These are phyloP conservation scores for Sodiomyces alkalinus DNA, from an alignment of 2,329 filamentous ascomycete genomes.

Conservation along the genomic window DNA sequence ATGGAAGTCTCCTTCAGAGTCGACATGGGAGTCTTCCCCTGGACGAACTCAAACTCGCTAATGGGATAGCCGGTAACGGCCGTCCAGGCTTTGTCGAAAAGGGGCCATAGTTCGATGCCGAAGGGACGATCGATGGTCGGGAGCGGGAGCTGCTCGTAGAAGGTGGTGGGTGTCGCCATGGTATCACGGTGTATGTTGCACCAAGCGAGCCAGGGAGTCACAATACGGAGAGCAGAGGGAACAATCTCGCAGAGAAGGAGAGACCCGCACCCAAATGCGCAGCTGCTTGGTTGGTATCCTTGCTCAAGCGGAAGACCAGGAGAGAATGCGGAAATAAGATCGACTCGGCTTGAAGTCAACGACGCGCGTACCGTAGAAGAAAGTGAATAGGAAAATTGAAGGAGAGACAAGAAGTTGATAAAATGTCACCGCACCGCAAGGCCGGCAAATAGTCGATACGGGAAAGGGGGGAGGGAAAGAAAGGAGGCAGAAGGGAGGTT, in stretches of 20 bases:
- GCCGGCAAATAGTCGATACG: slow-evolving; percentile 9
- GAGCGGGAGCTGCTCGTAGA: slow-evolving; percentile 43
- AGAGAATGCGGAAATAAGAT: no score
- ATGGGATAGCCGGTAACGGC: slow-evolving; percentile 64
- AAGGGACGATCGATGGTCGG: slow-evolving; percentile 87
- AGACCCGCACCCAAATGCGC: no score
- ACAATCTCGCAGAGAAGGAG: no score
- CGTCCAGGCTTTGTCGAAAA: slow-evolving; percentile 81
- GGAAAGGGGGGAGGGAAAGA: slow-evolving; percentile 7
- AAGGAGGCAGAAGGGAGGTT: slow-evolving; percentile 3
- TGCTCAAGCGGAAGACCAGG: no score
- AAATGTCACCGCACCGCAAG: slow-evolving; percentile 14
- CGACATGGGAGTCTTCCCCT: slow-evolving; percentile 75
- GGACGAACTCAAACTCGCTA: slow-evolving; percentile 71
- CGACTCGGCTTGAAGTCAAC: no score
- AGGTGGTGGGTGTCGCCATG: slow-evolving; percentile 26
- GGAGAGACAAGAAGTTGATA: slow-evolving; percentile 24
- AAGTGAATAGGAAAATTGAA: slow-evolving; percentile 16
- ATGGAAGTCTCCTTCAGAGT: slow-evolving; percentile 71
- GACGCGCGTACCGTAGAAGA: no score
- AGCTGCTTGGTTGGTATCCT: no score
- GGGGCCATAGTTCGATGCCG: slow-evolving; percentile 80
- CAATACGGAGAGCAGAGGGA: no score
- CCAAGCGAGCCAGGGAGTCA: no score
- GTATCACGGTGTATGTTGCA: no score